Base-by-base conservation (phyloP, 495 filamentous ascomycete species). In the Trichocladium uniseriatum region DNA sequence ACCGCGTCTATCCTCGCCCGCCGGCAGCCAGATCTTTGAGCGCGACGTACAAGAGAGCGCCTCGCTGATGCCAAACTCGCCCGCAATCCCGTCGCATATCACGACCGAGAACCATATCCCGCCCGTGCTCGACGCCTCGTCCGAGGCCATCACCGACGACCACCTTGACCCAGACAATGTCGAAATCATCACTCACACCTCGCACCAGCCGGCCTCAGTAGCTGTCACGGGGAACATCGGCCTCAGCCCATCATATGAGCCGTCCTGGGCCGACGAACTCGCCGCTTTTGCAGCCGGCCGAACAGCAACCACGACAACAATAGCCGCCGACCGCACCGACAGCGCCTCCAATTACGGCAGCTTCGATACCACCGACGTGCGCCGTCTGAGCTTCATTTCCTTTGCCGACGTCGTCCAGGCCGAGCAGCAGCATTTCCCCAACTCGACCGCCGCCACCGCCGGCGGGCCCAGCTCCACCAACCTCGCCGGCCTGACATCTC, bases 341-440 rank as follows among this genome's bases (percentile, higher is more conserved):
- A 69, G 68, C 11, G 79, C 76, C 2, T 81, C 80, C 20, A 87
- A 82, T 57, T 86, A 88, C 61, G 84, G 81, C 34, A 78, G 77
- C 42, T 69, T 87, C 42, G 87, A 90, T 62, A 77, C 75, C 13
- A 75, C 77, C 29, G 89, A 94, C 65, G 77, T 88, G n/a, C 78
- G 87, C 20, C 79, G 89, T 11, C 69, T 95, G 42, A 87, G 81
- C 65, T 95, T 95, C 69, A 94, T 95, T 62, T 91, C 86, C 14
- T 95, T 95, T 61, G 88, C 90, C 24, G 89, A 95, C 59, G 86
- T 95, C 10, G 87, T 95, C n/a, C 87, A 92, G 62, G 78, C 84
- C 20, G 89, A 95, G 61, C 89, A 94, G 59, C 71, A 73, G 16
- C 49, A 52, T 5, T 14, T 32, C 31, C 31, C 31, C 31, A 32